These are phyloP conservation scores for Daldinia decipiens DNA, from an alignment of 495 filamentous ascomycete species.

Conservation along the genomic window DNA sequence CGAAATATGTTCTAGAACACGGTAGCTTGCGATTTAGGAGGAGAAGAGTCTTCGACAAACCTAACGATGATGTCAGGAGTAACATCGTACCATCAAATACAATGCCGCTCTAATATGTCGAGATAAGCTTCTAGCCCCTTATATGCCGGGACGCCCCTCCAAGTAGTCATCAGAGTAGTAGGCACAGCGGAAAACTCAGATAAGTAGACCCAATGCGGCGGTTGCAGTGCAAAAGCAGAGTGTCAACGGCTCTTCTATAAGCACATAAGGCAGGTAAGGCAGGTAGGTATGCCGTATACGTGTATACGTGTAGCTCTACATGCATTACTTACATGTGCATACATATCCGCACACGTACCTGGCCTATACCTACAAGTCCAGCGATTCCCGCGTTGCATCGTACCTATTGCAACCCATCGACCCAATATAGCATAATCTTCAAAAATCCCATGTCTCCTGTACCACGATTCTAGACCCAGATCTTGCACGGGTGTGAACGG, in stretches of 20 bases:
- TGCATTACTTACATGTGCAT: constrained; percentile 1
- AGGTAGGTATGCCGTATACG: too few relatives aligned
- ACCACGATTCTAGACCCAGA: background rate
- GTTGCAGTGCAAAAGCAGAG: constrained; percentile 1
- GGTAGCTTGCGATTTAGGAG: constrained; percentile 6
- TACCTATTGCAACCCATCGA: constrained; percentile 8
- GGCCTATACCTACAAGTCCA: background rate
- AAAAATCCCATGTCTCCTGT: background rate
- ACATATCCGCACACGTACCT: background rate
- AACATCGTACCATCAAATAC: background rate
- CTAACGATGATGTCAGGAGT: constrained; percentile 17
- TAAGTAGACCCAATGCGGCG: constrained; percentile 28
- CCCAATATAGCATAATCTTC: constrained; percentile 2
- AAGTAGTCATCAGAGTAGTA: background rate
- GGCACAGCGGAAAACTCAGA: constrained; percentile 10
- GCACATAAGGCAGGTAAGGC: background rate
- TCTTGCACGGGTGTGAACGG: background rate
- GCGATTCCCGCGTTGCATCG: constrained; percentile 8
- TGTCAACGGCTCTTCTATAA: constrained; percentile 1
- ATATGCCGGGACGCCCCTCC: constrained; percentile 1
- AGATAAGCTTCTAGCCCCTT: constrained; percentile 1
- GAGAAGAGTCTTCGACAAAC: background rate
- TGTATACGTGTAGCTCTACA: background rate
- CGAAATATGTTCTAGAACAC: constrained; percentile 3
- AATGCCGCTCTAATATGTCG: constrained; percentile 1